phyloP scores from a whole-genome alignment of 352 stramenopile genomes.

The Pythium myriotylum region DNA sequence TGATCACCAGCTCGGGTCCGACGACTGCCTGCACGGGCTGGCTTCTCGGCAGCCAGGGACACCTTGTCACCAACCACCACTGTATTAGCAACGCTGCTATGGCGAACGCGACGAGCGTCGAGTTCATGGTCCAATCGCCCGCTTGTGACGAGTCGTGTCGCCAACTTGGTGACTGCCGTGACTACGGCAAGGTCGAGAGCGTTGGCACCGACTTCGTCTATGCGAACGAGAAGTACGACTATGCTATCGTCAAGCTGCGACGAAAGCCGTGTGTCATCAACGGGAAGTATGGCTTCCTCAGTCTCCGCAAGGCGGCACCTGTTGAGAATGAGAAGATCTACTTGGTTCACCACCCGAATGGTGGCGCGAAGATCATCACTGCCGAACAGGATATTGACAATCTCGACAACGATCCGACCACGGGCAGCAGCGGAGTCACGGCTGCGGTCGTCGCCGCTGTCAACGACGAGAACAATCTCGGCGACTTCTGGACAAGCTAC shows the following conservation, averaged over 20 bases:
- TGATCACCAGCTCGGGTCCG: constrained; percentile 23
- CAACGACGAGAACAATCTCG: constrained; percentile 31
- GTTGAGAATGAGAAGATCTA: constrained; percentile 33
- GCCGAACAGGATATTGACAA: constrained; percentile 35
- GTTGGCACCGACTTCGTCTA: constrained; percentile 33
- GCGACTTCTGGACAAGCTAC: constrained; percentile 36
- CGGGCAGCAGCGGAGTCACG: constrained; percentile 13
- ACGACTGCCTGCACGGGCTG: constrained; percentile 39
- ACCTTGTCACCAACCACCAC: constrained; percentile 46
- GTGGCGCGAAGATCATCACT: constrained; percentile 37
- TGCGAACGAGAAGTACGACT: constrained; percentile 43
- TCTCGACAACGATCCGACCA: constrained; percentile 34
- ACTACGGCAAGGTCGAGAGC: constrained; percentile 35
- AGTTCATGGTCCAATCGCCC: constrained; percentile 35
- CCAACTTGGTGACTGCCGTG: constrained; percentile 29
- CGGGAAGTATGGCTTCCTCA: constrained; percentile 39
- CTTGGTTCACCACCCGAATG: constrained; percentile 35
- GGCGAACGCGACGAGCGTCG: constrained; percentile 28
- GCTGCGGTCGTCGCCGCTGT: constrained; percentile 24
- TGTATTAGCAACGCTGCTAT: constrained; percentile 33
- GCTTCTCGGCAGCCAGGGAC: constrained; percentile 38
- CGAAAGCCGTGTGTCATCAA: constrained; percentile 30
- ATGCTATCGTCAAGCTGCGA: constrained; percentile 41
- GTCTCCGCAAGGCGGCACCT: constrained; percentile 20
- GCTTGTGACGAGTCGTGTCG: constrained; percentile 33